These are phyloP conservation scores for Ramalina peruviana DNA, from an alignment of 495 filamentous ascomycete species.

Conservation along the genomic window DNA sequence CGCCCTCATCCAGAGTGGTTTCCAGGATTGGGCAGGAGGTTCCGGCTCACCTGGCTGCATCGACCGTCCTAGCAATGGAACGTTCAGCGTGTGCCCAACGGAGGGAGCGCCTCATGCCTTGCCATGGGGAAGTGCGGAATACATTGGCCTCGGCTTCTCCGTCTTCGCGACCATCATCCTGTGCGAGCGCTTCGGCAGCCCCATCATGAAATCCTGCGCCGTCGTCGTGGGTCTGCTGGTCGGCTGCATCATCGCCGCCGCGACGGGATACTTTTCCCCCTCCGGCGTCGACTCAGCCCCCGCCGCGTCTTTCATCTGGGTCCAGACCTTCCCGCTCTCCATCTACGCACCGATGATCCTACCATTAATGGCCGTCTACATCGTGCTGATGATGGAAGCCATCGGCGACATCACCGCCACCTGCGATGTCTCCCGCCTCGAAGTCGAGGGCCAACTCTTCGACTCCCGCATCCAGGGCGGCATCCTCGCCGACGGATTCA, in stretches of 20 bases:
- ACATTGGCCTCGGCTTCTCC: conserved; percentile 78
- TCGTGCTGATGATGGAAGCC: conserved; percentile 79
- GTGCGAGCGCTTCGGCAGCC: conserved; percentile 71
- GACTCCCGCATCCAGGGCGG: conserved; percentile 88
- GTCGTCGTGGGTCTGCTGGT: conserved; percentile 72
- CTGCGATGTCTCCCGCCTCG: conserved; percentile 68
- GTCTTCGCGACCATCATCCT: conserved; percentile 85
- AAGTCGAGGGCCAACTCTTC: conserved; percentile 66
- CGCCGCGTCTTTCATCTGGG: conserved; percentile 78
- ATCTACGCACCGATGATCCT: conserved; percentile 78
- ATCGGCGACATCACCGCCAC: conserved; percentile 55
- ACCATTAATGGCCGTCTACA: conserved; percentile 72
- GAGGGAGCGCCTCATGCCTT: conserved; percentile 63
- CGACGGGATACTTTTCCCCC: conserved; percentile 69
- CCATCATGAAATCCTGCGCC: conserved; percentile 59
- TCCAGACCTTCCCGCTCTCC: conserved; percentile 66
- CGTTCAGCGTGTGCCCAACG: conserved; percentile 54
- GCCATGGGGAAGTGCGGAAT: conserved; percentile 77
- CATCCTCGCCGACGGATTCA: conserved; percentile 72
- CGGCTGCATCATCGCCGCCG: conserved; percentile 78
- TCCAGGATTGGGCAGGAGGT: conserved; percentile 79
- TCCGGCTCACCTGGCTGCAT: conserved; percentile 40
- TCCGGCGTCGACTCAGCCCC: conserved; percentile 52
- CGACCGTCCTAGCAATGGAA: conserved; percentile 35
- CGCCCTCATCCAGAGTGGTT: conserved; percentile 57